Conservation (phyloP, 2,329 filamentous ascomycete species). For the Fusarium dlaminii region DNA sequence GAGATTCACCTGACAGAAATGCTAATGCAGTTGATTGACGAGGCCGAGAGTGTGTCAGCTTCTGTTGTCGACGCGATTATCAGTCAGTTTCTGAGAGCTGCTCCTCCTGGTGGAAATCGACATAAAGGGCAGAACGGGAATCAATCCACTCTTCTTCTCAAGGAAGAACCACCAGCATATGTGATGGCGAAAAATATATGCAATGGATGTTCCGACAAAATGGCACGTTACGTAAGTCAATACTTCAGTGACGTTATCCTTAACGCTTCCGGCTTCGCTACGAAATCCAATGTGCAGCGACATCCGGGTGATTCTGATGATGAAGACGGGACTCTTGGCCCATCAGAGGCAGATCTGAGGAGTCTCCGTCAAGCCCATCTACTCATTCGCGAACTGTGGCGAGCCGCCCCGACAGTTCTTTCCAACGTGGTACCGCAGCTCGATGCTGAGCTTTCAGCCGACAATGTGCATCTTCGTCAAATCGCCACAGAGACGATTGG, state of each 20-base stretch:
- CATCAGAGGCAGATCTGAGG: slow-evolving; percentile 84
- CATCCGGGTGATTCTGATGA: slow-evolving; percentile 72
- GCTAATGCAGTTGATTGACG: slow-evolving; percentile 86
- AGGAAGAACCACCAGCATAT: slow-evolving; percentile 91
- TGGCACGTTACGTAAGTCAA: slow-evolving; percentile 92
- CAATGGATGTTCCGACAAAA: slow-evolving; percentile 88
- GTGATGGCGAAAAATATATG: slow-evolving; percentile 97
- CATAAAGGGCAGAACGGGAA: slow-evolving; percentile 74
- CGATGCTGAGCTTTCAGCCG: slow-evolving; percentile 89
- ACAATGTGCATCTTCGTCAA: slow-evolving; percentile 85
- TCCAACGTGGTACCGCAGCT: slow-evolving; percentile 94
- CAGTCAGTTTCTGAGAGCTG: slow-evolving; percentile 92
- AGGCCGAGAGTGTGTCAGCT: slow-evolving; percentile 77
- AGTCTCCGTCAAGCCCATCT: slow-evolving; percentile 91
- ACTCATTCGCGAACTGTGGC: slow-evolving; percentile 91
- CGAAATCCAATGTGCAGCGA: slow-evolving; percentile 65
- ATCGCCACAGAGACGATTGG: slow-evolving; percentile 94
- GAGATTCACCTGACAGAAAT: slow-evolving; percentile 92
- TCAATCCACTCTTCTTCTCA: slow-evolving; percentile 84
- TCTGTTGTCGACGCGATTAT: slow-evolving; percentile 92
- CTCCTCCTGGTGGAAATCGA: slow-evolving; percentile 72
- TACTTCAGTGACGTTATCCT: slow-evolving; percentile 98
- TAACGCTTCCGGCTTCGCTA: slow-evolving; percentile 75
- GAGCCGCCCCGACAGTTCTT: slow-evolving; percentile 86
- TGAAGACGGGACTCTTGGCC: slow-evolving; percentile 67